Conservation (phyloP, 1,139 yeast species). For the Kluyveromyces sp. region DNA sequence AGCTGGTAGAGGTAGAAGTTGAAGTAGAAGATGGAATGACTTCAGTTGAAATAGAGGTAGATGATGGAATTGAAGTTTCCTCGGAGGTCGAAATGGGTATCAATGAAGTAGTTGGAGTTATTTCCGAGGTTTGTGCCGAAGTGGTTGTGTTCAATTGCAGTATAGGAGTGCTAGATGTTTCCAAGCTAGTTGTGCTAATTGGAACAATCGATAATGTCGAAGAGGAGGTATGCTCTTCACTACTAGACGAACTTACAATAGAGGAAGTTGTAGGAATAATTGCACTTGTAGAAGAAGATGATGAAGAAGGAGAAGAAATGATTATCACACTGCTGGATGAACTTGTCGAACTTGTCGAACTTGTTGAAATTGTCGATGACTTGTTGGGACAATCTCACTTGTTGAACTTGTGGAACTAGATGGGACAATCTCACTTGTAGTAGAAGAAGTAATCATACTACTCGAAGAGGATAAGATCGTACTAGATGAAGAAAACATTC, state of each 20-base stretch:
- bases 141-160: too few species aligned
- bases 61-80: too few species aligned
- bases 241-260: conserved; percentile 5
- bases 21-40: conserved; percentile 35
- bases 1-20: conserved; percentile 2
- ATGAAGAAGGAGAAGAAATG: conserved; percentile 1
- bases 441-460: background rate
- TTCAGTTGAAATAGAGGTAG: background rate
- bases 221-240: conserved; percentile 30
- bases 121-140: too few species aligned
- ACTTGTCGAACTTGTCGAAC: background rate
- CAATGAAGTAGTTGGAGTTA: too few species aligned
- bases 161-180: too few species aligned
- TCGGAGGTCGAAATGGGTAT: too few species aligned
- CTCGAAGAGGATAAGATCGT: background rate
- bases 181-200: too few species aligned
- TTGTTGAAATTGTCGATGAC: too few species aligned
- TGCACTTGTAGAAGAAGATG: conserved; percentile 7
- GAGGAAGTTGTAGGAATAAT: conserved; percentile 7
- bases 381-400: background rate
- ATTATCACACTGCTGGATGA: too few species aligned
- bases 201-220: background rate
- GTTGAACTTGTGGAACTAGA: background rate
- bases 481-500: background rate
- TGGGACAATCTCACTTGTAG: background rate